Conservation (phyloP, 352 stramenopile genomes). For the Globisporangium paddicum region DNA sequence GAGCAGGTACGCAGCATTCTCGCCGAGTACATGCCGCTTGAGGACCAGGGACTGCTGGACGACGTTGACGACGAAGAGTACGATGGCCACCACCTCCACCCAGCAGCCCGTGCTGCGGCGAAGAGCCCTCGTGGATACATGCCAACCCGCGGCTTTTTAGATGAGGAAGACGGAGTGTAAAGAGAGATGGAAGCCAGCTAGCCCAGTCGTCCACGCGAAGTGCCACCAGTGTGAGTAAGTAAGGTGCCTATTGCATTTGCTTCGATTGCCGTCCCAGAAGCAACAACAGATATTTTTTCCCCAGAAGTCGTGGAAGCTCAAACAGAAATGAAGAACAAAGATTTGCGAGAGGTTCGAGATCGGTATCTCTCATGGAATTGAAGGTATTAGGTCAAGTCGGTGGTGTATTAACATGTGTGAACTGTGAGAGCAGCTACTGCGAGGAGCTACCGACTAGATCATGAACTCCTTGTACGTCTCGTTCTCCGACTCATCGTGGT, state of each 20-base stretch:
- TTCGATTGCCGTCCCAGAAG: slow-evolving; percentile 3
- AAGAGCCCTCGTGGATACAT: slow-evolving; percentile 86
- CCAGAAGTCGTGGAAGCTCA: neutral
- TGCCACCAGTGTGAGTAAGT: neutral
- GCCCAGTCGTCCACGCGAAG: neutral
- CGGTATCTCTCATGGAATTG: neutral
- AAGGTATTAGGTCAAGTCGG: neutral
- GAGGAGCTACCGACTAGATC: slow-evolving; percentile 22
- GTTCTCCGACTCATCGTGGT: slow-evolving; percentile 80
- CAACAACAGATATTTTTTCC: slow-evolving; percentile 1
- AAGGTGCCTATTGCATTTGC: neutral
- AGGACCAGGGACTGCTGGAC: slow-evolving; percentile 76
- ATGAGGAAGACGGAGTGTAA: slow-evolving; percentile 77
- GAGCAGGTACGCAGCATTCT: slow-evolving; percentile 95
- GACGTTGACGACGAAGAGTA: slow-evolving; percentile 62
- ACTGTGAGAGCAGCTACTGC: neutral
- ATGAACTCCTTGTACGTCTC: slow-evolving; percentile 78
- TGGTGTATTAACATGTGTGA: neutral
- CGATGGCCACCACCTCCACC: slow-evolving; percentile 58
- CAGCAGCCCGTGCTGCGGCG: slow-evolving; percentile 54
- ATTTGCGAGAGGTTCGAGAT: neutral
- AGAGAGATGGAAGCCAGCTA: neutral
- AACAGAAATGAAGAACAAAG: slow-evolving; percentile 5
- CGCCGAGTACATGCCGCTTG: slow-evolving; percentile 96
- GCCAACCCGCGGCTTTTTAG: slow-evolving; percentile 80